Base-by-base conservation (phyloP, 176 grass and related monocot genomes). In the Eleusine coracana region DNA sequence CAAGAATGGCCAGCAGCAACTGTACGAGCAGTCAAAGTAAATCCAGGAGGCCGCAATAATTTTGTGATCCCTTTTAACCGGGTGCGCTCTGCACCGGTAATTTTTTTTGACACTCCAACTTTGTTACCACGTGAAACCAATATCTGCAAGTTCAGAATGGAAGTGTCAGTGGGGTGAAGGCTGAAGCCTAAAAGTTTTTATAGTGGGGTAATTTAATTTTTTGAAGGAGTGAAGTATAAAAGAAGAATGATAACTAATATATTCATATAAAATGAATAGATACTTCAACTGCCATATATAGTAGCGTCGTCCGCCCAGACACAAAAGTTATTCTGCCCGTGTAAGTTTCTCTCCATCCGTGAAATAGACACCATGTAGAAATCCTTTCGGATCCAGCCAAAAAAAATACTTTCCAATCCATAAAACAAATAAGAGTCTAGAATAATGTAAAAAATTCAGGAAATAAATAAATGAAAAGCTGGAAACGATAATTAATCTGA, bases 41-140 rank as follows among this genome's bases (percentile, higher is more conserved):
- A 95, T 76, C 88, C 96, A 79, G 80, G 84, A 52, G 92, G 92
- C 28, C 92, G 86, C 83, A 89, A 82, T 72, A 86, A 78, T 80
- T 98, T 94, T 25, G 88, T 89, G 66, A 95, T 89, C 60, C 84
- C 88, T 56, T 89, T 95, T 77, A 98, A 90, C 38, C 88, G 87
- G 36, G 84, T 93, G 14, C 92, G 86, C 76, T 98, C 96, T 54
- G 52, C 51, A 12, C 96, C 90, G 0, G 86, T 84, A 79, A 98
- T 93, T 83, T 95, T 98, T 61, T 85, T 89, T 28, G 96, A 98
- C 51, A 98, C 90, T 61, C 92, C 96, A 63, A 83, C 90, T 82
- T 84, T 91, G 80, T 89, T 83, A 61, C 82, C 89, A 20, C 89
- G 86, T 38, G 92, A 82, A 68, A 86, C 86, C 69, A 98, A 65